phyloP scores from a whole-genome alignment of 2,329 filamentous ascomycete species.

The Hypoxylon sp. region DNA sequence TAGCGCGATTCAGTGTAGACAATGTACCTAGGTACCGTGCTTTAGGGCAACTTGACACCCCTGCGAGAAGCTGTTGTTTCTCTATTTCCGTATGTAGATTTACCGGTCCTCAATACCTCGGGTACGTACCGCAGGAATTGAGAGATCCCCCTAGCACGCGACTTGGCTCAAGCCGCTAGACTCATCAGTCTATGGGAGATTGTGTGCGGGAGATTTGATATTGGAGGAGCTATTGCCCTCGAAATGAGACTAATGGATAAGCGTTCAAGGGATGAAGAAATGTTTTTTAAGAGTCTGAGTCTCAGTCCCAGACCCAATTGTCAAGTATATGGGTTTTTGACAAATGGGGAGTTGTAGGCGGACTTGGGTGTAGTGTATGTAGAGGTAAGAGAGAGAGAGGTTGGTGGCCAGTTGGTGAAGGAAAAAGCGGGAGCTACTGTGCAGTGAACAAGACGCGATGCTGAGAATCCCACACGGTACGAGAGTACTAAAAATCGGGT shows the following conservation, averaged over 20 bases:
- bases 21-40: slow-evolving; percentile 8
- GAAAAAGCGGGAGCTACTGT: slow-evolving; percentile 28
- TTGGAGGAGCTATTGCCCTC: slow-evolving; percentile 37
- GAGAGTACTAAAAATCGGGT: slow-evolving; percentile 20
- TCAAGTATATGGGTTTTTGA: slow-evolving; percentile 8
- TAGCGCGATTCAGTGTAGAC: slow-evolving; percentile 44
- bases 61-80: slow-evolving; percentile 18
- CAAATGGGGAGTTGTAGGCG: slow-evolving; percentile 16
- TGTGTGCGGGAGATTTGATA: slow-evolving; percentile 25
- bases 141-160: slow-evolving; percentile 20
- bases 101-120: background rate
- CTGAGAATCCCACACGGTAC: slow-evolving; percentile 34
- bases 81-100: background rate
- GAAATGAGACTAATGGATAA: slow-evolving; percentile 27
- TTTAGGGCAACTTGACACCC: slow-evolving; percentile 17
- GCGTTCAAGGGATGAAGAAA: slow-evolving; percentile 14
- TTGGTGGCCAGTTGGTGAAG: slow-evolving; percentile 8
- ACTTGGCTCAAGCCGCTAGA: slow-evolving; percentile 23
- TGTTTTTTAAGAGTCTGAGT: slow-evolving; percentile 12
- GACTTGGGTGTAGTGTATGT: background rate
- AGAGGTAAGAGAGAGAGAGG: slow-evolving; percentile 12
- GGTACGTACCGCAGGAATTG: slow-evolving; percentile 18
- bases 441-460: slow-evolving; percentile 40
- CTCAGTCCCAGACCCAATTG: background rate
- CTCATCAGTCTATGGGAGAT: slow-evolving; percentile 4